Conservation (phyloP, 176 grass and related monocot species). For the Avena atlantica region DNA sequence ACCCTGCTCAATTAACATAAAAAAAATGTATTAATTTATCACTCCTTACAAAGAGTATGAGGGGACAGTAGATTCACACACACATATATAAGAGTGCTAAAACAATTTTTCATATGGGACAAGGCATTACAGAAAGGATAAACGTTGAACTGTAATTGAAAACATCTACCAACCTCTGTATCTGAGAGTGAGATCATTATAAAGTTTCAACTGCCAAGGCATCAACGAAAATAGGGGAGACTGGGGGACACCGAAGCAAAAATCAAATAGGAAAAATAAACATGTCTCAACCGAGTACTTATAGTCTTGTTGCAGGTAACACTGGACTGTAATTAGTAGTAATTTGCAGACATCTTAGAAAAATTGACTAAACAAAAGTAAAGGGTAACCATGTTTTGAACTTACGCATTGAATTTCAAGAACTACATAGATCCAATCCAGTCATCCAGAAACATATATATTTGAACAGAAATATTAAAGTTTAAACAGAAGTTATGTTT, state of each 20-base stretch:
- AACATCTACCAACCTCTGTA: neutral
- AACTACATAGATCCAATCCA: too few relatives aligned
- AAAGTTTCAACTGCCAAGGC: neutral
- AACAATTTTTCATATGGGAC: neutral
- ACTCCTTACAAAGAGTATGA: neutral
- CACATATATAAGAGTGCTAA: neutral
- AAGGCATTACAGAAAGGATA: neutral
- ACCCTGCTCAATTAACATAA: constrained; percentile 39
- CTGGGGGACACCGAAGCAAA: too few relatives aligned
- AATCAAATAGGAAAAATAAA: neutral
- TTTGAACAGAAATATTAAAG: neutral
- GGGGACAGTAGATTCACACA: neutral
- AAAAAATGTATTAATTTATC: neutral
- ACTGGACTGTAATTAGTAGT: neutral
- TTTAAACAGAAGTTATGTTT: neutral
- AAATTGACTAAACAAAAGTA: neutral
- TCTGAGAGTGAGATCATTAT: neutral
- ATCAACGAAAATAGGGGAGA: neutral
- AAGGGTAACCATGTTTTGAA: neutral
- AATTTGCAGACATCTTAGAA: neutral
- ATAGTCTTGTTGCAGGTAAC: neutral
- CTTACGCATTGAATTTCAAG: neutral
- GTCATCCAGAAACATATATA: neutral
- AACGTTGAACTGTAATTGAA: too few relatives aligned
- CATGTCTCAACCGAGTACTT: neutral